Base-by-base conservation (phyloP, 305 asterid species). In the Plantago rigida region DNA sequence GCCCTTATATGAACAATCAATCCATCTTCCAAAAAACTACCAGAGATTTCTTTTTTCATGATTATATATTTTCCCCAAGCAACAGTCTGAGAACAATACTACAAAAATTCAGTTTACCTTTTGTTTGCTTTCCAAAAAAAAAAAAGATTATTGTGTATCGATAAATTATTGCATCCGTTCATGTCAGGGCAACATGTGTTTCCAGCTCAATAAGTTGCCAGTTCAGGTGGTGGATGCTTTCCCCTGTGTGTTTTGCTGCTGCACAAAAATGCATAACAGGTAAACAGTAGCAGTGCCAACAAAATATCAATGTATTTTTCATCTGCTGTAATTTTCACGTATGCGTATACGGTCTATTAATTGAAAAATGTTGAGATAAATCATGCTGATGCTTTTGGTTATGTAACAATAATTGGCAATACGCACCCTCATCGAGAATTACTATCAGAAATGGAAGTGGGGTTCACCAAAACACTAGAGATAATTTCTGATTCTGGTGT, bases 191-290 rank as follows among this genome's bases (percentile, higher is more conserved):
- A 48, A 56, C 56, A 65, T 41, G 47, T 69, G 78, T 70, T 67
- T 73, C 79, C 79, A 76, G 75, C 73, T 69, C 74, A 55, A 66
- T 64, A 54, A 52, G 59, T 44, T 68, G 66, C 65, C 77, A 68
- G 61, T 47, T 36, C 46, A 60, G 54, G 49, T 41, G 58, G 51
- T 14, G 60, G 59, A 50, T 48, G 47, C 28, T 51, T 60, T 65
- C 74, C 50, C 58, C 70, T 52, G 61, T 45, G 53, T 51, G 52
- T 51, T 41, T 31, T 31, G 39, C n/a, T 53, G 69, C 79, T 63
- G 73, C 75, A 62, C 46, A 53, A 57, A 12, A 60, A 55, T 54
- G 52, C 19, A 54, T 9, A 49, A 5, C 36, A 51, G 58, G 56
- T 34, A 50, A 17, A 36, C 10, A 5, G 44, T 26, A 62, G 28